Evolutionary conservation across 2,329 filamentous ascomycete species (phyloP).

Genomic region (Juglanconis sp.): DNA sequence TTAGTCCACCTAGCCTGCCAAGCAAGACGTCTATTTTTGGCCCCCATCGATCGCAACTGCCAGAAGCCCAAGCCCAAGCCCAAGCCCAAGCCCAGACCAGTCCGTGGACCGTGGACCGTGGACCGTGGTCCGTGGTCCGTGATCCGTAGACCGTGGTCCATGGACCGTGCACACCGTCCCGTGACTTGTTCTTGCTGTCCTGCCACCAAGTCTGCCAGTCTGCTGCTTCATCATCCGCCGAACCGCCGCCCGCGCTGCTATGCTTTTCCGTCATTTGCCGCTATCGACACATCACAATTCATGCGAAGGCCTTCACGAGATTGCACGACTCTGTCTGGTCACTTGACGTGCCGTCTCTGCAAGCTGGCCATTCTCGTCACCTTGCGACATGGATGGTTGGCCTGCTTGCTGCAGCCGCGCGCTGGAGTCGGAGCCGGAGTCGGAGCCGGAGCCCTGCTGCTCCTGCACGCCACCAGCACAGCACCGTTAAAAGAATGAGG

Average conservation of each 20-base stretch:
- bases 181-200: neutral
- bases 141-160: neutral
- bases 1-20: too few species aligned
- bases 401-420: slow-evolving; percentile 1
- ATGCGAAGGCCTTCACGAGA: neutral
- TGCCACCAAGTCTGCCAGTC: neutral
- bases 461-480: neutral
- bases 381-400: neutral
- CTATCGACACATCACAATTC: neutral
- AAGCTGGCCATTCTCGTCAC: neutral
- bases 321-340: neutral
- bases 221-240: neutral
- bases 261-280: too few species aligned
- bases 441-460: neutral
- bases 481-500: neutral
- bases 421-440: neutral
- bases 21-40: neutral
- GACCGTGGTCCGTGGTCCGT: neutral
- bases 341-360: slow-evolving; percentile 11
- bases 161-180: neutral
- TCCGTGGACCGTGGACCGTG: neutral
- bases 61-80: neutral
- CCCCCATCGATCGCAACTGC: neutral
- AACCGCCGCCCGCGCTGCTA: neutral
- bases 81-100: neutral